phyloP scores from a whole-genome alignment of 345 rosid species.

The Psidium guajava region DNA sequence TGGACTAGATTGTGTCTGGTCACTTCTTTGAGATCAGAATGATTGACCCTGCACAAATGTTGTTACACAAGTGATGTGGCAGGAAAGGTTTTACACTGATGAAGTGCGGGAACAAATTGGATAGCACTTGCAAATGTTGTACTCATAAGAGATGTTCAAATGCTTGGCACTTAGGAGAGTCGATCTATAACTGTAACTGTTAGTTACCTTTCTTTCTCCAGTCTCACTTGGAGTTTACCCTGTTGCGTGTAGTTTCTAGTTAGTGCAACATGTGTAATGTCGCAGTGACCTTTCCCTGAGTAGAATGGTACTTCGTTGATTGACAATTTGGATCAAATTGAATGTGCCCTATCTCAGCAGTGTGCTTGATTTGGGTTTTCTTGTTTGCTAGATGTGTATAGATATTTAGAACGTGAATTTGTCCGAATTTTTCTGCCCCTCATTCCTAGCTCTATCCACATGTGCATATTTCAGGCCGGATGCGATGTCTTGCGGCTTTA shows the following conservation, averaged over 20 bases:
- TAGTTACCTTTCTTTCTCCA: not conserved
- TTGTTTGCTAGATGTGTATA: not conserved
- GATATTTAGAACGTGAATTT: not conserved
- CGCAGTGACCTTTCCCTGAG: not conserved
- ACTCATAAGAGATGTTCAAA: not conserved
- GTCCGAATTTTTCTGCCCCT: not conserved
- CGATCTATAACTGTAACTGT: not conserved
- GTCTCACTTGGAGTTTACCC: not conserved
- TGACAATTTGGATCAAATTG: not conserved
- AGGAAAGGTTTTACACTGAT: not conserved
- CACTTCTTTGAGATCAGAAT: not conserved
- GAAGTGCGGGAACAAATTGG: not conserved
- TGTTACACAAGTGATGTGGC: not conserved
- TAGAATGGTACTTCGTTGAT: not conserved
- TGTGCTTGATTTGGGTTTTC: not conserved
- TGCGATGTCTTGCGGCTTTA: conserved; percentile 97
- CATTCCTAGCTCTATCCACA: not conserved
- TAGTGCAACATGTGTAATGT: not conserved
- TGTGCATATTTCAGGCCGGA: conserved; percentile 47
- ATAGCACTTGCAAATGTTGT: not conserved
- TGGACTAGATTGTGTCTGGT: not conserved
- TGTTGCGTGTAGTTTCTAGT: not conserved
- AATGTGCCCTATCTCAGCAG: not conserved
- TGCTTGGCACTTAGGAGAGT: not conserved
- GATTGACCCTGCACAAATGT: not conserved